These are phyloP conservation scores for Dactylellina parvicollis DNA, from an alignment of 2,329 filamentous ascomycete species.

Conservation along the genomic window DNA sequence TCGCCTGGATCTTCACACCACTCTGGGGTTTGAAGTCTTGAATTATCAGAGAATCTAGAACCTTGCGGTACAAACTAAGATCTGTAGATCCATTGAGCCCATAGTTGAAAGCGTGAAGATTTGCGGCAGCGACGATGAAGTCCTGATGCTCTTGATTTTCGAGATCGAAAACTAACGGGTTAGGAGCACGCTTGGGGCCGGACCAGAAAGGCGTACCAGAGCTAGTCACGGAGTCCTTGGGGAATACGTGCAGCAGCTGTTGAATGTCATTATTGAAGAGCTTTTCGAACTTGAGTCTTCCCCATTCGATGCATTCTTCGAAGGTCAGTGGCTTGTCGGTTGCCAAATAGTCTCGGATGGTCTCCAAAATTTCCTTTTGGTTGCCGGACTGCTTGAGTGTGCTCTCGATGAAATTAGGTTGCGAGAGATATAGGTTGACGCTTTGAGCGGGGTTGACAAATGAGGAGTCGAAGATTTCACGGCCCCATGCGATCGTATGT, in stretches of 20 bases:
- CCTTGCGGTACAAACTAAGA: constrained; percentile 77
- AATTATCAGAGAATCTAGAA: constrained; percentile 91
- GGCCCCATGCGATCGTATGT: constrained; percentile 97
- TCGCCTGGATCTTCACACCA: constrained; percentile 94
- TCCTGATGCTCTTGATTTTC: constrained; percentile 85
- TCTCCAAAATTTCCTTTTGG: constrained; percentile 92
- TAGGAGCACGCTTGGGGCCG: constrained; percentile 94
- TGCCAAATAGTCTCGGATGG: constrained; percentile 86
- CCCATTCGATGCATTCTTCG: constrained; percentile 97
- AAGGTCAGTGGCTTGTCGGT: constrained; percentile 90
- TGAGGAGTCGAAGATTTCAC: constrained; percentile 91
- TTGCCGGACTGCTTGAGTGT: constrained; percentile 92
- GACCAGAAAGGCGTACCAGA: constrained; percentile 96
- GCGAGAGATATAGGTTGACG: constrained; percentile 90
- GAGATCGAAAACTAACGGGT: constrained; percentile 86
- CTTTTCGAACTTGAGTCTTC: constrained; percentile 89
- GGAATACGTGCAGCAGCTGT: constrained; percentile 95
- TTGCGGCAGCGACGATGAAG: constrained; percentile 87
- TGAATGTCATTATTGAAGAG: constrained; percentile 97
- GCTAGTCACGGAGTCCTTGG: constrained; percentile 89
- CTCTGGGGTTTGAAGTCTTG: constrained; percentile 92
- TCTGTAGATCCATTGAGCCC: constrained; percentile 86
- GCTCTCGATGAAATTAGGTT: constrained; percentile 87
- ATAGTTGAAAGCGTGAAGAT: constrained; percentile 97
- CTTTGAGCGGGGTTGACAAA: constrained; percentile 94